A percentile compares a stretch with the other conserved stretches of the same genome.
These are phyloP conservation scores for Trichosporon inkin DNA, from an alignment of 1,284 basidiomycete species.

Conservation along the genomic window DNA sequence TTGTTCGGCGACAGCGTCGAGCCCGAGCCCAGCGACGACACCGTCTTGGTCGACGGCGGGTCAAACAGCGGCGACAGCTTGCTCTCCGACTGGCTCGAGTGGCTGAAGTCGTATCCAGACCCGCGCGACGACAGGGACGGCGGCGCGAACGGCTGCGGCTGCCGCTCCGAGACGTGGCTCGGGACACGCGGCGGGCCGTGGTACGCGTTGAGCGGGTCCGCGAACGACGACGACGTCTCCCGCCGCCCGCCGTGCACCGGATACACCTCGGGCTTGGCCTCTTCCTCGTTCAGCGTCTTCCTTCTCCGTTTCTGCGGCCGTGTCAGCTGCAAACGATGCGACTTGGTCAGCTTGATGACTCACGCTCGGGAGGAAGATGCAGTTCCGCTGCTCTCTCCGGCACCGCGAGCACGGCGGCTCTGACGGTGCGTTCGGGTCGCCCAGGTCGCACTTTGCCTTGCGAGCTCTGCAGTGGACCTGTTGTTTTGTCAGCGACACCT, in stretches of 20 bases:
- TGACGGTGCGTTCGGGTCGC: conserved; percentile 51
- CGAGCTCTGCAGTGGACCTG: conserved; percentile 48
- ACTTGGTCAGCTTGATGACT: conserved; percentile 13
- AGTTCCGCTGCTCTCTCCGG: conserved; percentile 50
- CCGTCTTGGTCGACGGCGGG: conserved; percentile 19
- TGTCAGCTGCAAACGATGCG: background rate
- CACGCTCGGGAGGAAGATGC: conserved; percentile 50
- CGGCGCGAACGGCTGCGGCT: background rate
- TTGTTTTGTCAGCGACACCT: conserved; percentile 2
- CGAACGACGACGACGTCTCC: background rate
- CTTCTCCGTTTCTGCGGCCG: conserved; percentile 37
- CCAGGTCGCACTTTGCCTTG: conserved; percentile 53
- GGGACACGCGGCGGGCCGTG: background rate
- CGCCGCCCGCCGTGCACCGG: conserved; percentile 11
- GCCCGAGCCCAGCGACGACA: conserved; percentile 27
- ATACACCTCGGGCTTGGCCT: conserved; percentile 24
- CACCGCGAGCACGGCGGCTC: conserved; percentile 52
- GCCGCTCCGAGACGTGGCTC: background rate
- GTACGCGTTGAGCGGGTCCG: background rate
- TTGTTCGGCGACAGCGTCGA: conserved; percentile 23
- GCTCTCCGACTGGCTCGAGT: background rate
- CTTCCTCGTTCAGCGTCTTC: conserved; percentile 28
- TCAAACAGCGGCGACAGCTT: conserved; percentile 22
- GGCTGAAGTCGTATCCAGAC: conserved; percentile 4
- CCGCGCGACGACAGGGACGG: background rate